These are phyloP conservation scores for Metschnikowia shivogae DNA, from an alignment of 805 yeast species.

Conservation along the genomic window DNA sequence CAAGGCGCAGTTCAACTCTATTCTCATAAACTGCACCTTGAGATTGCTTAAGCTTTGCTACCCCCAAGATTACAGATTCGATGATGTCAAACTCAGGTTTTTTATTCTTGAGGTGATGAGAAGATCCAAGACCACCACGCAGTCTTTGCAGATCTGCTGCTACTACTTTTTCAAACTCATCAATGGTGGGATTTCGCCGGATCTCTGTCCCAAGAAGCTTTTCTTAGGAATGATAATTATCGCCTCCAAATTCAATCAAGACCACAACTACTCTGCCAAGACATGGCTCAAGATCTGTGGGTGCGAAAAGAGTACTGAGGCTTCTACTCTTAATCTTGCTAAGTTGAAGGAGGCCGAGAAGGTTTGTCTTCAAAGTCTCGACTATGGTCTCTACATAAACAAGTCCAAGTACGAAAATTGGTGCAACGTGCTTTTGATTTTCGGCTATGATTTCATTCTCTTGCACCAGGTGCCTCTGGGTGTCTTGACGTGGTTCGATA, in stretches of 20 bases:
- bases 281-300: slow-evolving; percentile 79
- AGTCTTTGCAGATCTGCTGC: slow-evolving; percentile 62
- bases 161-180: slow-evolving; percentile 55
- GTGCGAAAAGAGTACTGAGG: slow-evolving; percentile 22
- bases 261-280: slow-evolving; percentile 61
- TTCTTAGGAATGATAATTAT: slow-evolving; percentile 66
- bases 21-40: slow-evolving; percentile 34
- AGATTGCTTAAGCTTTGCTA: slow-evolving; percentile 35
- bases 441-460: slow-evolving; percentile 41
- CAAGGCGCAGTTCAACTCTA: slow-evolving; percentile 38
- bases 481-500: slow-evolving; percentile 16
- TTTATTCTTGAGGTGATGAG: slow-evolving; percentile 41
- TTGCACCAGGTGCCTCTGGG: slow-evolving; percentile 27
- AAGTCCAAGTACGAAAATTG: slow-evolving; percentile 44
- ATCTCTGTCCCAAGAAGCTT: slow-evolving; percentile 57
- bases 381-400: slow-evolving; percentile 56
- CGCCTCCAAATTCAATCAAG: slow-evolving; percentile 71
- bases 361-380: slow-evolving; percentile 47
- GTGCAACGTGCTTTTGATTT: slow-evolving; percentile 40
- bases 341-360: slow-evolving; percentile 54
- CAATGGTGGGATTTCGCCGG: slow-evolving; percentile 15
- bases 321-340: slow-evolving; percentile 33
- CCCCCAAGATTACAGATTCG: slow-evolving; percentile 9
- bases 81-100: slow-evolving; percentile 20
- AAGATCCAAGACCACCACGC: slow-evolving; percentile 55